Conservation (phyloP, 441 rosid species). For the Gossypium gossypioides region DNA sequence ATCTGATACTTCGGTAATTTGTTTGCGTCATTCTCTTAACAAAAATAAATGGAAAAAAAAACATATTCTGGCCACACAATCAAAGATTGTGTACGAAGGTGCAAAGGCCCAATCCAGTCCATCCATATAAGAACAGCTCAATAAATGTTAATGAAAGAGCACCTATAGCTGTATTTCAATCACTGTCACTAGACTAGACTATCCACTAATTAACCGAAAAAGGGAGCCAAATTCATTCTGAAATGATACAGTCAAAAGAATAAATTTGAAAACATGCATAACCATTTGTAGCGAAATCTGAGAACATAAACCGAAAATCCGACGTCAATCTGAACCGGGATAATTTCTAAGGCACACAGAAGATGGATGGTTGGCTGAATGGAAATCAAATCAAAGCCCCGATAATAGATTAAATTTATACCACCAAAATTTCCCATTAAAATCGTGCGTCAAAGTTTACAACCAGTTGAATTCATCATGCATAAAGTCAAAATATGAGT, state of each 20-base stretch:
- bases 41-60: not conserved
- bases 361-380: not conserved
- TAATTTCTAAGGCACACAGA: not conserved
- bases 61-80: not conserved
- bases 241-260: not conserved
- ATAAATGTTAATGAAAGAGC: not conserved
- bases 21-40: not conserved
- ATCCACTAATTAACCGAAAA: not conserved
- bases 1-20: not conserved
- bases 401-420: not conserved
- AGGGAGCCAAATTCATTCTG: not conserved
- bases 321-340: not conserved
- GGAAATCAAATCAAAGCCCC: not conserved
- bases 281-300: not conserved
- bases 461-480: not conserved
- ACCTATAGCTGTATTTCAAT: not conserved
- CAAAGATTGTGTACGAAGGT: not conserved
- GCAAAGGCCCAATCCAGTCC: not conserved
- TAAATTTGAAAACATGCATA: not conserved
- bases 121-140: not conserved
- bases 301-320: not conserved
- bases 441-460: not conserved
- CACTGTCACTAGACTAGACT: not conserved
- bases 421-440: not conserved
- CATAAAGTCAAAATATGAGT: conserved; percentile 17